Conservation (phyloP, 73 alveolate genomes). For the Tetrahymena thermophila region DNA sequence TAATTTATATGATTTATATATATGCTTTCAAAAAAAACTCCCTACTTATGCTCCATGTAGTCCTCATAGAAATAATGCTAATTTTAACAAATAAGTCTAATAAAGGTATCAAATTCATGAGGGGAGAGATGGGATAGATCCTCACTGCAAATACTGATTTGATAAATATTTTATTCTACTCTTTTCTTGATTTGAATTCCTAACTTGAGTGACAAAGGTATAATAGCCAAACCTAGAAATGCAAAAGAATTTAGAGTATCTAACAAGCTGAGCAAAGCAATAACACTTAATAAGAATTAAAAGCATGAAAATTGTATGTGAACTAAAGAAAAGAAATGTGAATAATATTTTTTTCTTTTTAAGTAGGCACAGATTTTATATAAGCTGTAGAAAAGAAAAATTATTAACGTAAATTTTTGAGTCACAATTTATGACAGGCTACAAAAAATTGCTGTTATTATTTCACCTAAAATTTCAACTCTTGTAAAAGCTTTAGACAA, state of each 20-base stretch:
- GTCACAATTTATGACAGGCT: background rate
- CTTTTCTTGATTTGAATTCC: background rate
- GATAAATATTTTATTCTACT: background rate
- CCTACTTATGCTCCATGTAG: background rate
- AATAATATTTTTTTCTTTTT: background rate
- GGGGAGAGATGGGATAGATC: background rate
- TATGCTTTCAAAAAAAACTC: background rate
- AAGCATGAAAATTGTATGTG: background rate
- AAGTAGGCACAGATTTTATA: background rate
- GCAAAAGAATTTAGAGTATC: background rate
- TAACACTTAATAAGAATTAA: too few relatives aligned
- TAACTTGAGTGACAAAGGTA: background rate
- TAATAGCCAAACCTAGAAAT: background rate
- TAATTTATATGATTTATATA: background rate
- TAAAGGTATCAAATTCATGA: background rate
- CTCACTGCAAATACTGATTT: background rate
- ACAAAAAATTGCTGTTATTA: background rate
- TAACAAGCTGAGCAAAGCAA: background rate
- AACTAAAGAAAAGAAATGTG: background rate
- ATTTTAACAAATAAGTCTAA: background rate
- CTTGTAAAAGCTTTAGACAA: background rate
- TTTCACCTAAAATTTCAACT: background rate
- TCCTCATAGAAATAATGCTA: background rate
- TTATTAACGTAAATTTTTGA: background rate
- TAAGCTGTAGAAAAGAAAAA: background rate